Conservation (phyloP, 257 asterid genomes). For the Cordia subcordata region DNA sequence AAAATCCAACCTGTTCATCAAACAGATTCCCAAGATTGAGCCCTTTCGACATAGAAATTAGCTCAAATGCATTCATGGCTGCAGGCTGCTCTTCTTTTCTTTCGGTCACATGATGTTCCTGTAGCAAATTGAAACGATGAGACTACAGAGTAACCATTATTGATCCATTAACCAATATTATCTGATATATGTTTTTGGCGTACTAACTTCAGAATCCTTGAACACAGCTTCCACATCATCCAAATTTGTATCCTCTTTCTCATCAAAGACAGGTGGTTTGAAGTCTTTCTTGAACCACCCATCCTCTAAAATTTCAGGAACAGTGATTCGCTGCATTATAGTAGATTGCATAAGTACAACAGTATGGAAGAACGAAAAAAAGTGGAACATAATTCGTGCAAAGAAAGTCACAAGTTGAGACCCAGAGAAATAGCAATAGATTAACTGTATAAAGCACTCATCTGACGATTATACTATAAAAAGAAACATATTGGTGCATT, state of each 20-base stretch:
- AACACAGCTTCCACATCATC: slow-evolving; percentile 97
- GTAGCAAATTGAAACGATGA: slow-evolving; percentile 8
- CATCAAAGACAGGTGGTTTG: slow-evolving; percentile 69
- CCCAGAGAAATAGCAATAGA: too few species aligned
- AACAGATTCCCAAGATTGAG: slow-evolving; percentile 84
- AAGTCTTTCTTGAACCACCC: slow-evolving; percentile 90
- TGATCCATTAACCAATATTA: not conserved
- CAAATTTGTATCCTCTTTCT: slow-evolving; percentile 68
- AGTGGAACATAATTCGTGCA: too few species aligned
- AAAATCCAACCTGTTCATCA: slow-evolving; percentile 55
- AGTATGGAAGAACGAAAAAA: not conserved
- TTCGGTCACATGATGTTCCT: slow-evolving; percentile 83
- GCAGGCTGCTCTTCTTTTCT: slow-evolving; percentile 68
- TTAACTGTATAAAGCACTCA: too few species aligned
- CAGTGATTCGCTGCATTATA: slow-evolving; percentile 57
- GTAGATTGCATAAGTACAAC: slow-evolving; percentile 2
- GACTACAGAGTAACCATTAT: slow-evolving; percentile 2
- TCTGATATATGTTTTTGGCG: slow-evolving; percentile 6
- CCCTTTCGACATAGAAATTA: slow-evolving; percentile 92
- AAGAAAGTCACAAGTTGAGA: too few species aligned
- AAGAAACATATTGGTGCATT: too few species aligned
- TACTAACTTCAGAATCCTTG: slow-evolving; percentile 70
- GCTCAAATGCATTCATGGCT: slow-evolving; percentile 93
- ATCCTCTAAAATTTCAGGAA: slow-evolving; percentile 64
- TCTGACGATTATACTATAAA: too few species aligned